Evolutionary conservation across 2,329 filamentous ascomycete genomes (phyloP), one percentile per base, ranked within the genome.

Genomic region (Verticillium albo-atrum): DNA sequence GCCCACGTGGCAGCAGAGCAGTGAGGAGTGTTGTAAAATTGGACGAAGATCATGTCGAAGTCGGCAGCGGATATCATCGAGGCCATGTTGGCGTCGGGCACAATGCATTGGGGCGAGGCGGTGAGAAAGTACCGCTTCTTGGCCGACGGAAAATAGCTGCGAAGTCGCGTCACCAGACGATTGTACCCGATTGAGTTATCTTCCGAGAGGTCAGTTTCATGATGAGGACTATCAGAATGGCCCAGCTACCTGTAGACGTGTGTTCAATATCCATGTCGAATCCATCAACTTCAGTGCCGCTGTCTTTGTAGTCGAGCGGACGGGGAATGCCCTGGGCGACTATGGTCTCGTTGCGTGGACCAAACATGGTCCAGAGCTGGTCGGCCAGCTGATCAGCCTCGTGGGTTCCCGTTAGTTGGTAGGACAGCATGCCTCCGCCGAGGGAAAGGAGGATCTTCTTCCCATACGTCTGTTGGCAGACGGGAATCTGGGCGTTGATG

Each of bases 11-110:
- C 68, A 20, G 72, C 74, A 25, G 73, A 71, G 62, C 77, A 79
- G 28, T 64, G 67, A 0, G 71, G 68, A 65, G 80, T 81, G 68
- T 80, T 80, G 70, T 80, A 80, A 67, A 79, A 80, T 64, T 81
- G 78, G 20, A 79, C 68, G 63, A 73, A 79, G 7, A 81, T 65
- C 54, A 71, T 70, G 62, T 80, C 77, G 60, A 79, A 79, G 42
- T 66, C 60, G 42, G 72, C 68, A 20, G 65, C 56, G 35, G 70
- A 62, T 59, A 82, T 73, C 60, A 80, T 77, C 23, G 67, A 65
- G 60, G 71, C 69, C 78, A 80, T 80, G 66, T 75, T 71, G 64
- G 67, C 47, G 56, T 71, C 60, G 3, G 58, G 56, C 23, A 74
- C 69, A 15, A 77, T 73, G 66, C 78, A 80, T 64, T 80, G 75